Percentiles rank a stretch among this genome's conserved stretches.
phyloP scores from a whole-genome alignment of 768 basidiomycete genomes.

The Royoungia palumana region DNA sequence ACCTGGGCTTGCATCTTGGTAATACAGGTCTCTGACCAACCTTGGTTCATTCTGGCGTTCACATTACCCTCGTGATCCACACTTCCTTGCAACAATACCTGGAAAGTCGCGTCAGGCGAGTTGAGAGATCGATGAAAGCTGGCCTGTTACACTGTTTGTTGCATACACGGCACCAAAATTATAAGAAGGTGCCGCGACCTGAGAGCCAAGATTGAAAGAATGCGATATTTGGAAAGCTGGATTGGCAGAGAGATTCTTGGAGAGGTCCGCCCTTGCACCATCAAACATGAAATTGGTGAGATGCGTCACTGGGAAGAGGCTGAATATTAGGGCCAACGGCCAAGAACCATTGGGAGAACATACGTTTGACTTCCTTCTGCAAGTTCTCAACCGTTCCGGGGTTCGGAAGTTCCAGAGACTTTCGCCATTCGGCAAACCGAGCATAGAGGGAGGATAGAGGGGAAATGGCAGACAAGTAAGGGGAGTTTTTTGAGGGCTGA shows the following conservation, averaged over 20 bases:
- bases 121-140: conserved; percentile 12
- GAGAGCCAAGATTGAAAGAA: conserved; percentile 88
- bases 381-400: conserved; percentile 94
- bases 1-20: conserved; percentile 91
- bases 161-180: conserved; percentile 94
- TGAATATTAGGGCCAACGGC: neutral
- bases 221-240: conserved; percentile 99
- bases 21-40: conserved; percentile 73
- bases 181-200: conserved; percentile 81
- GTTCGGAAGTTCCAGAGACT: conserved; percentile 76
- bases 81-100: conserved; percentile 92
- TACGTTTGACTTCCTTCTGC: conserved; percentile 90
- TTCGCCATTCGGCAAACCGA: conserved; percentile 79
- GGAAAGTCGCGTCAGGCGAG: conserved; percentile 15
- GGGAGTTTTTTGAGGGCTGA: conserved; percentile 36
- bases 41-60: conserved; percentile 84
- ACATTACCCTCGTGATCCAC: conserved; percentile 93
- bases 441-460: conserved; percentile 67
- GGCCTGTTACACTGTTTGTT: conserved; percentile 60
- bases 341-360: conserved; percentile 21
- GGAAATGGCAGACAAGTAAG: conserved; percentile 34
- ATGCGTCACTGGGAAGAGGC: conserved; percentile 64
- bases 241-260: conserved; percentile 86
- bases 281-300: conserved; percentile 95
- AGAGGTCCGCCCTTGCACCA: conserved; percentile 93